Evolutionary conservation across 306 rosid species (phyloP).

Genomic region (Ochetophila trinervis): DNA sequence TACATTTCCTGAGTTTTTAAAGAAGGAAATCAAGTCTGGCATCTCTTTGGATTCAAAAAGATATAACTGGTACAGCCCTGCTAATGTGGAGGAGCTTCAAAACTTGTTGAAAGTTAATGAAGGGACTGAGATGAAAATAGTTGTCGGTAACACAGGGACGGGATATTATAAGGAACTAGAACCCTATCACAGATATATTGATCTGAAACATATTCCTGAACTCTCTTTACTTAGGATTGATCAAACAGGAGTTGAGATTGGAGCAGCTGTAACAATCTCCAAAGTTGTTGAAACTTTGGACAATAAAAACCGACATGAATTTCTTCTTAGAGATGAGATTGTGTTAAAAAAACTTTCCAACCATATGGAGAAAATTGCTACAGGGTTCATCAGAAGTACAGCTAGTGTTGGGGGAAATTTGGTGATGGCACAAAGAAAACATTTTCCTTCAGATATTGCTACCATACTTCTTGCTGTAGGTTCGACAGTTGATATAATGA

Average conservation of each 20-base stretch:
- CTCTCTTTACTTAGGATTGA: constrained; percentile 51
- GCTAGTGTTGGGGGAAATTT: constrained; percentile 88
- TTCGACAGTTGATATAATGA: constrained; percentile 59
- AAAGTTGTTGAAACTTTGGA: constrained; percentile 56
- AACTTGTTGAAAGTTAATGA: constrained; percentile 32
- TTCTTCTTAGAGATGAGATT: constrained; percentile 33
- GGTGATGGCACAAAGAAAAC: constrained; percentile 75
- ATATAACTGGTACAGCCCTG: constrained; percentile 55
- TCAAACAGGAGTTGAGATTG: constrained; percentile 59
- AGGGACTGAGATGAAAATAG: constrained; percentile 31
- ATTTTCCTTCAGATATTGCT: constrained; percentile 90
- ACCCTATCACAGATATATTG: constrained; percentile 49
- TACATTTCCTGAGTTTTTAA: constrained; percentile 64
- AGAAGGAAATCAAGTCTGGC: constrained; percentile 37
- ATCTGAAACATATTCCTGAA: constrained; percentile 55
- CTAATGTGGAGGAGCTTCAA: constrained; percentile 48
- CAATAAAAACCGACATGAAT: constrained; percentile 20
- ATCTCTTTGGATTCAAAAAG: constrained; percentile 39
- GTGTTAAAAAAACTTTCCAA: constrained; percentile 50
- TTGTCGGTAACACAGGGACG: constrained; percentile 72
- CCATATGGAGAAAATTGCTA: constrained; percentile 77
- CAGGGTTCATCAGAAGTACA: constrained; percentile 61
- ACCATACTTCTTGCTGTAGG: constrained; percentile 74
- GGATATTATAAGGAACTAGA: constrained; percentile 70
- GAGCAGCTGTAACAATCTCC: constrained; percentile 66